phyloP scores from a whole-genome alignment of 2,329 filamentous ascomycete species.

The Torrubiellomyces zombiae region DNA sequence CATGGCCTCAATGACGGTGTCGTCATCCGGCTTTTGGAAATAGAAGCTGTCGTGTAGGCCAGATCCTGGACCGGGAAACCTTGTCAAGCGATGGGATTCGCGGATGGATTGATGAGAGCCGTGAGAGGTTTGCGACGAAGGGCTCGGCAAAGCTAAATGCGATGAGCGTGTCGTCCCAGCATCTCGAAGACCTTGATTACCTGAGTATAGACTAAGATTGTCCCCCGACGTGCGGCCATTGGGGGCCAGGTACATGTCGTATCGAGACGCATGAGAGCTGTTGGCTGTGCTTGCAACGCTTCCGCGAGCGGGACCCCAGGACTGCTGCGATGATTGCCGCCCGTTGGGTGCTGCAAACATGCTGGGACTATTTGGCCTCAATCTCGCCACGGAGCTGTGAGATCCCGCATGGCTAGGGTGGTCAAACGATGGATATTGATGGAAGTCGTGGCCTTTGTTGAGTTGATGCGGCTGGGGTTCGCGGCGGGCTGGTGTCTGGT shows the following conservation, averaged over 20 bases:
- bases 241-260: constrained; percentile 45
- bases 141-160: constrained; percentile 32
- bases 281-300: constrained; percentile 36
- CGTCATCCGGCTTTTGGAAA: constrained; percentile 60
- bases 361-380: no score
- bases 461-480: constrained; percentile 71
- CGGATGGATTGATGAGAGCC: constrained; percentile 29
- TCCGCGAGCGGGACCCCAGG: constrained; percentile 46
- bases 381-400: constrained; percentile 44
- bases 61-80: constrained; percentile 22
- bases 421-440: constrained; percentile 72
- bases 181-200: constrained; percentile 30
- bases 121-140: constrained; percentile 39
- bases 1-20: constrained; percentile 74
- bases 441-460: constrained; percentile 65
- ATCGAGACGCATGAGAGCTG: constrained; percentile 39
- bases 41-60: constrained; percentile 34
- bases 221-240: constrained; percentile 40
- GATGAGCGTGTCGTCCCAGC: constrained; percentile 14
- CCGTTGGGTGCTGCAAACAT: constrained; percentile 58
- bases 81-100: constrained; percentile 41
- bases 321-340: constrained; percentile 58
- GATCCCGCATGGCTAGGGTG: constrained; percentile 24
- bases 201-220: constrained; percentile 39
- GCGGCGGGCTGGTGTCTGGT: constrained; percentile 45